A percentile compares a stretch with the other conserved stretches of the same genome.
phyloP scores from a whole-genome alignment of 108 stramenopile species.

The Cyclotella distinguenda region DNA sequence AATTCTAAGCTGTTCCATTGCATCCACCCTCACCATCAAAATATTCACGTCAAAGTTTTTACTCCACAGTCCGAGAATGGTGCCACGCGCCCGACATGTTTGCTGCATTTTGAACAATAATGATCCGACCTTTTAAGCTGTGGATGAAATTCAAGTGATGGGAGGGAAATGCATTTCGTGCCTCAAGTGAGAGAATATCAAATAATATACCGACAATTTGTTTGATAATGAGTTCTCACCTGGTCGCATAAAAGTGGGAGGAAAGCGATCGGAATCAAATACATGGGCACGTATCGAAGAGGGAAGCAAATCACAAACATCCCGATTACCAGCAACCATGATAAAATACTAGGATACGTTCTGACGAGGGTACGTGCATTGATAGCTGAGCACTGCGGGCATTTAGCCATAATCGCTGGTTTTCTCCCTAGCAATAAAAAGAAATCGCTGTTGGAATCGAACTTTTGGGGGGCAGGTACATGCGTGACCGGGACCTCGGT shows the following conservation, averaged over 20 bases:
- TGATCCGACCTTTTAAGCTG: constrained; percentile 25
- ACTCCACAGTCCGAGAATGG: constrained; percentile 20
- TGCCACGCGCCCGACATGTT: not conserved
- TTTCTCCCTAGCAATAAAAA: constrained; percentile 15
- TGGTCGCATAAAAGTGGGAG: constrained; percentile 10
- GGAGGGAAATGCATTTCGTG: not conserved
- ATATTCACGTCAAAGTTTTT: not conserved
- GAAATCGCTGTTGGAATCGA: constrained; percentile 8
- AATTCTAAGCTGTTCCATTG: no score
- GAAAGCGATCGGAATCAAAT: constrained; percentile 14
- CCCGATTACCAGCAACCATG: constrained; percentile 16
- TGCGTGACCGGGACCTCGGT: not conserved
- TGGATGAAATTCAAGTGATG: not conserved
- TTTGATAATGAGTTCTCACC: constrained; percentile 1
- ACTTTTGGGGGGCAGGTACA: not conserved
- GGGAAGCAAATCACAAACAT: constrained; percentile 9
- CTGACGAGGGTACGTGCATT: constrained; percentile 10
- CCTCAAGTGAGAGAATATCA: not conserved
- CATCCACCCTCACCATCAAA: not conserved
- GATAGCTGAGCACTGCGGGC: constrained; percentile 8
- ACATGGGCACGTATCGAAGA: constrained; percentile 8
- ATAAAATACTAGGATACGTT: constrained; percentile 13
- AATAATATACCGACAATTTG: not conserved
- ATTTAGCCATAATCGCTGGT: constrained; percentile 15
- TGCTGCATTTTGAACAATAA: constrained; percentile 16